These are phyloP conservation scores for Gossypium schwendimanii DNA, from an alignment of 441 rosid species.

Conservation along the genomic window DNA sequence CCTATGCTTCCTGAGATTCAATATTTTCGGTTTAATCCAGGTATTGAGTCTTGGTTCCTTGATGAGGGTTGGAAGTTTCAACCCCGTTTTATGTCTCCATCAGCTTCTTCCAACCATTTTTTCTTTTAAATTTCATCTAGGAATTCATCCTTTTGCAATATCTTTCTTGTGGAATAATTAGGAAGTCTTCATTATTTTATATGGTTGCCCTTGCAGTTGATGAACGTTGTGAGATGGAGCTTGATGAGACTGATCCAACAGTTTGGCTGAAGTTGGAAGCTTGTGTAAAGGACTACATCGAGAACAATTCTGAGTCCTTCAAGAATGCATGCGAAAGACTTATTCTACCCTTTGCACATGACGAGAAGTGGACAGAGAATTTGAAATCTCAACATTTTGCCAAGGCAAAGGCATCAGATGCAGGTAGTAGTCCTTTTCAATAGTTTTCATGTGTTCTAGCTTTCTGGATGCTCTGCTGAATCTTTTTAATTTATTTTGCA, in stretches of 20 bases:
- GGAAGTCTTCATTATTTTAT: constrained; percentile 14
- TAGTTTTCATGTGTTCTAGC: background rate
- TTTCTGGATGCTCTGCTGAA: constrained; percentile 14
- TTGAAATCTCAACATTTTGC: constrained; percentile 38
- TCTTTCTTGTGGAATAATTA: constrained; percentile 2
- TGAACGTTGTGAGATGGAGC: constrained; percentile 94
- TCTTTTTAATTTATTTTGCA: constrained; percentile 17
- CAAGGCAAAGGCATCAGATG: constrained; percentile 39
- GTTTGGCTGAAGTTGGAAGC: constrained; percentile 88
- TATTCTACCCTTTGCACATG: constrained; percentile 66
- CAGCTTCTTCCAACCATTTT: background rate
- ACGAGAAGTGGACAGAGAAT: constrained; percentile 61
- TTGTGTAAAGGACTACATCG: constrained; percentile 70
- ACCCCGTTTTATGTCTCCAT: background rate
- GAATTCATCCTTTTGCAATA: background rate
- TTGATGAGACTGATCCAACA: constrained; percentile 98
- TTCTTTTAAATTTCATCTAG: background rate
- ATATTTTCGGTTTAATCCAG: constrained; percentile 90
- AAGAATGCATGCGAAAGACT: constrained; percentile 68
- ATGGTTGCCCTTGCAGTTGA: constrained; percentile 53
- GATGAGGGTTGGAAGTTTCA: background rate
- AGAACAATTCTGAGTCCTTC: constrained; percentile 54
- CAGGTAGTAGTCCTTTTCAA: constrained; percentile 43
- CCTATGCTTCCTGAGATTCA: constrained; percentile 93
- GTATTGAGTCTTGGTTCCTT: constrained; percentile 26